Conservation (phyloP, 495 filamentous ascomycete genomes). For the Penicillium riverlandense region DNA sequence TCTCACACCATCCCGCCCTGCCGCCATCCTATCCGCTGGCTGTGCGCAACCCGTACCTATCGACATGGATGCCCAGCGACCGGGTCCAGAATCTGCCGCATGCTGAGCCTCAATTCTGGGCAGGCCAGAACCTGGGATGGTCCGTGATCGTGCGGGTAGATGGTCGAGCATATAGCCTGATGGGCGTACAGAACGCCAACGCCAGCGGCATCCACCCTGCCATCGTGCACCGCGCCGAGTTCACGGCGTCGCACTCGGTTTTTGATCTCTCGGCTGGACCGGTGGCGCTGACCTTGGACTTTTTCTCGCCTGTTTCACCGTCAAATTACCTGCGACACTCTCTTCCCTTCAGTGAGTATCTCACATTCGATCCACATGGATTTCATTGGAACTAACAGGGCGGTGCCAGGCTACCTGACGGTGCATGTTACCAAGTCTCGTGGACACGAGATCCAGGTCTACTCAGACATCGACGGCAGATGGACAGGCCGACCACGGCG, state of each 20-base stretch:
- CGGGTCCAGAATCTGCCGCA: conserved; percentile 28
- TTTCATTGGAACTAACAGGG: conserved; percentile 10
- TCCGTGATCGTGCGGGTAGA: conserved; percentile 41
- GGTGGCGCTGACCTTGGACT: conserved; percentile 42
- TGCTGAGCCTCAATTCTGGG: conserved; percentile 44
- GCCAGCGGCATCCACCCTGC: conserved; percentile 24
- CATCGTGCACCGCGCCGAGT: conserved; percentile 30
- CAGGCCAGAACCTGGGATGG: conserved; percentile 39
- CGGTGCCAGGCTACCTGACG: conserved; percentile 52
- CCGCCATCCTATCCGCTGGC: conserved; percentile 44
- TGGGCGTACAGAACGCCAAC: conserved; percentile 28
- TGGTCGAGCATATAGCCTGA: conserved; percentile 40
- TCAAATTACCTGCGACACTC: conserved; percentile 76
- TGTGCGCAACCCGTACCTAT: conserved; percentile 40
- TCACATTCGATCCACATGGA: background rate
- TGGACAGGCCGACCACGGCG: conserved; percentile 35
- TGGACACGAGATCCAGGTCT: conserved; percentile 33
- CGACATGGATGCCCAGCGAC: conserved; percentile 40
- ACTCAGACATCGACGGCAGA: conserved; percentile 42
- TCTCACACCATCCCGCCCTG: conserved; percentile 19
- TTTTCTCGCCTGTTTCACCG: conserved; percentile 82
- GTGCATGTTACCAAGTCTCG: conserved; percentile 42
- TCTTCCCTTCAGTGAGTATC: conserved; percentile 57
- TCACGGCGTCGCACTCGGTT: conserved; percentile 39
- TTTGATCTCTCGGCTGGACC: conserved; percentile 36